Evolutionary conservation across 2,329 filamentous ascomycete species (phyloP), one percentile per base, ranked within the genome.

Genomic region (Alternaria sp.): DNA sequence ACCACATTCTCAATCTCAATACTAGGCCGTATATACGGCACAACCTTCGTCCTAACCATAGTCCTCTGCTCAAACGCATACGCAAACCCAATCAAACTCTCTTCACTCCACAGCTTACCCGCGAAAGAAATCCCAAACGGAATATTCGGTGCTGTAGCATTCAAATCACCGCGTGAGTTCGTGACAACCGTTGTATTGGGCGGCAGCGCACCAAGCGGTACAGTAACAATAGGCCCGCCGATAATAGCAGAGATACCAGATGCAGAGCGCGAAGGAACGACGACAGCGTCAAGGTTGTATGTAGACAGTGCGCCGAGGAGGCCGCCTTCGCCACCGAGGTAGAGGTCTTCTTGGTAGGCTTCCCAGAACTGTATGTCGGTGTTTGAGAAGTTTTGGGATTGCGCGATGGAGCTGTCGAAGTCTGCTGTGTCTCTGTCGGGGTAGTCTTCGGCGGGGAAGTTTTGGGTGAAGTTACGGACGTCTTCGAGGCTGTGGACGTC

Each of bases 51-150:
- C 52, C 87, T 79, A 11, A 83, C 80, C 70, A 79, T 76, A 3
- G 85, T 90, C 66, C 83, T 80, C 80, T 90, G 87, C 81, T 93
- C 90, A 77, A 88, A 91, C 5, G 88, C 89, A 81, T 90, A 91
- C 7, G 89, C 90, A 72, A 89, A 85, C 0, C 86, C 87, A 61
- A 92, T 86, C 67, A 93, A 71, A 28, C 78, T 82, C 69, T 85
- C 86, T 75, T 92, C 90, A 36, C 83, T 86, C 81, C 87, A 92
- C 52, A 83, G 83, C 3, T 78, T 77, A 0, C 89, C 90, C 49
- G 91, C 79, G 69, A 92, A 91, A 8, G 83, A 83, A 11, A 92
- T 78, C 0, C 90, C 90, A 70, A 91, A 90, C 3, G 83, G 83
- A 1, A 88, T 75, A 17, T 86, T 86, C 0, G 89, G 88, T 0